Percentiles rank a stretch among this genome's conserved stretches.
Evolutionary conservation across 768 basidiomycete genomes (phyloP).

Genomic region (Lactarius tabidus): DNA sequence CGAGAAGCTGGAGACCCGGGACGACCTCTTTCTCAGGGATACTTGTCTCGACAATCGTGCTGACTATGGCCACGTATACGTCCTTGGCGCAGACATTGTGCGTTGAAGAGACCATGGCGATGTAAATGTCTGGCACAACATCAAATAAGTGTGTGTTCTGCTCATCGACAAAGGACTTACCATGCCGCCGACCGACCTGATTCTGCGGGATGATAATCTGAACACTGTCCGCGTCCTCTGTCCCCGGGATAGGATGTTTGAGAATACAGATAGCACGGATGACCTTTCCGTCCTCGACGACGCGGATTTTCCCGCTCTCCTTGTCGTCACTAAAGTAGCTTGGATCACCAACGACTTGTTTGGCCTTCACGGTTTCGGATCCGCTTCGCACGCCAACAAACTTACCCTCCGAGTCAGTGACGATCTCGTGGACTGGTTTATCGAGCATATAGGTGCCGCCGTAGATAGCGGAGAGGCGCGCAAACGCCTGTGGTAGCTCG

Average conservation of each 20-base stretch:
- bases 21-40: constrained; percentile 87
- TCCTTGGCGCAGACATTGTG: constrained; percentile 98
- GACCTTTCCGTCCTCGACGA: constrained; percentile 91
- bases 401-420: constrained; percentile 79
- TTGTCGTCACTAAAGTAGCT: constrained; percentile 87
- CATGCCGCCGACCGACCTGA: constrained; percentile 89
- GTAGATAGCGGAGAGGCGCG: constrained; percentile 96
- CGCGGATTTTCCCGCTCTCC: constrained; percentile 76
- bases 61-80: constrained; percentile 94
- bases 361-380: constrained; percentile 91
- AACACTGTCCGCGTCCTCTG: constrained; percentile 90
- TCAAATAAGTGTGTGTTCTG: constrained; percentile 3
- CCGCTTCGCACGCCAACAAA: constrained; percentile 91
- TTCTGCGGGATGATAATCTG: constrained; percentile 99
- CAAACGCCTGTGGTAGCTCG: constrained; percentile 98
- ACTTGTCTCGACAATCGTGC: constrained; percentile 94
- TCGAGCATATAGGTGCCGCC: constrained; percentile 99
- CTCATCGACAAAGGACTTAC: constrained; percentile 42
- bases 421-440: constrained; percentile 88
- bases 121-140: constrained; percentile 82
- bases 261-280: constrained; percentile 96
- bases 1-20: constrained; percentile 90
- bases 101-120: constrained; percentile 94
- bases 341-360: constrained; percentile 96
- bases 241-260: constrained; percentile 97